Base-by-base conservation (phyloP, 2,329 filamentous ascomycete genomes). In the Rutstroemia sp. region DNA sequence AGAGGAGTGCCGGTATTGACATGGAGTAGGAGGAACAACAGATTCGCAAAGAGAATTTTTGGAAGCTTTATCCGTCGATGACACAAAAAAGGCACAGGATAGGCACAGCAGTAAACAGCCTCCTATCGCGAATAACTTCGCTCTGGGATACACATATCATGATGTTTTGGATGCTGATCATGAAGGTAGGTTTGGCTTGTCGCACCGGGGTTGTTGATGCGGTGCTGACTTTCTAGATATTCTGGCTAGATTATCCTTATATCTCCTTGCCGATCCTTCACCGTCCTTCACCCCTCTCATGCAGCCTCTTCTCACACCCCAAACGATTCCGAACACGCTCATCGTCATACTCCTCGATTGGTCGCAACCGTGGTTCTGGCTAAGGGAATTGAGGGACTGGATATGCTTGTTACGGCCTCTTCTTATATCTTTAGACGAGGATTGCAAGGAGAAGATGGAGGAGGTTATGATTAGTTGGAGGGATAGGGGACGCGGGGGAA, bases 271-370 rank as follows among this genome's bases (percentile, higher is more conserved):
- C n/a, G 89, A 86, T 64, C 89, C 92, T 2, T 92, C 89, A 30
- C 82, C 85, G 49, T 83, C 90, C 18, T 96, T 96, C 71, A 85
- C 88, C 42, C 86, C 88, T 34, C 84, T 96, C 55, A 79, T 96
- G 59, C 85, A 85, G 63, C 91, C 92, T 23, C 86, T 96, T 52
- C 80, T 96, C 59, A 95, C 88, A 18, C 85, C 89, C 45, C 82
- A 89, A 71, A 86, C 90, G 6, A 87, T 96, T 68, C 86, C 89
- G 30, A 87, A 95, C 70, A 95, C 89, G 48, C 80, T 95, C 59
- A 81, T 97, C 61, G 88, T 95, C 60, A 85, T 99, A 66, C 77
- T 99, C n/a, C 79, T 99, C 45, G 92, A 96, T 75, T 99, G 94
- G 94, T 87, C 88, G 58, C 85, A 94, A 69, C 94, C 94, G 14